Base-by-base conservation (phyloP, 1,284 basidiomycete genomes). In the Mycosarcoma mackinlayi region DNA sequence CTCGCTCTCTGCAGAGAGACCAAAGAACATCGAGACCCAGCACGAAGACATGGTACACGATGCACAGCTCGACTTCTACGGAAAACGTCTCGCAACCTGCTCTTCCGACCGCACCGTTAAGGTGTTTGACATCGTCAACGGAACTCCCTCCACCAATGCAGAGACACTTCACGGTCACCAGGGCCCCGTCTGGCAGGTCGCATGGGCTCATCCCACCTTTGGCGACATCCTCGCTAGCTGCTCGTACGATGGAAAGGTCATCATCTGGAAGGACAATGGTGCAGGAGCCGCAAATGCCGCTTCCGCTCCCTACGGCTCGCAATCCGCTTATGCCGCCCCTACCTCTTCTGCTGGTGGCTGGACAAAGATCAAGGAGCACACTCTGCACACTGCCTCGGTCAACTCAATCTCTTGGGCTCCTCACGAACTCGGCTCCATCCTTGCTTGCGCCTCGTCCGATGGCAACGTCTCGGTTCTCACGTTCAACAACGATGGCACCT, bases 391-490 rank as follows among this genome's bases (percentile, higher is more conserved):
- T 45, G 94, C 94, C 1, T 96, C 93, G 65, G 95, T 98, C 60
- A 98, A 98, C 84, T 94, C 94, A 0, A 92, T 98, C 34, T 92
- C 93, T 0, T 98, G 96, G 95, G 94, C 95, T 30, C 94, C 96
- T 1, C 93, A 96, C 77, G 95, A 98, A 83, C 88, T 98, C 13
- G 95, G 96, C 52, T 93, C 96, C 0, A 94, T 97, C 73, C 87
- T 98, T 41, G 94, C 94, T 1, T 98, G 95, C 79, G 95, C 95
- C 1, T 95, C 92, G n/a, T 96, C 93, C 3, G 95, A 98, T 82
- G 95, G 95, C 69, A 96, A 96, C 83, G 89, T 98, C 48, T 98
- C 95, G 8, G 94, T 98, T 24, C 86, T 98, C 62, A 93, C 92
- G 7, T 98, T 98, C 87, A 95, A 97, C 88, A 92, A 95, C 80